phyloP scores from a whole-genome alignment of 73 alveolate species.

The Uronychia setigera region DNA sequence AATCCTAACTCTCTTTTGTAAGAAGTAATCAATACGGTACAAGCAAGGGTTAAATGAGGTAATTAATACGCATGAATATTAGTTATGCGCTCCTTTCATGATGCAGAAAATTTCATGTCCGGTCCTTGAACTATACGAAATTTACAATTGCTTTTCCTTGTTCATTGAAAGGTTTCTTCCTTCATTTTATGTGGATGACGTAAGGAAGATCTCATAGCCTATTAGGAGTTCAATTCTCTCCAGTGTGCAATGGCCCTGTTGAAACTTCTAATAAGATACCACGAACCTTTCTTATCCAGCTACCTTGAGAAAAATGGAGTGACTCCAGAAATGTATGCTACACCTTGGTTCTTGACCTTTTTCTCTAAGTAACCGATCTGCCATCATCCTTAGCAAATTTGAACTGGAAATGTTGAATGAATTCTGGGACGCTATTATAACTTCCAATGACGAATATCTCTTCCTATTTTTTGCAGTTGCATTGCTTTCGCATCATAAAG shows the following conservation, averaged over 20 bases:
- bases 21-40: constrained; percentile 56
- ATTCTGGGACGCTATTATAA: constrained; percentile 57
- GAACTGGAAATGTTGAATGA: constrained; percentile 43
- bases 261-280: constrained; percentile 58
- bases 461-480: constrained; percentile 61
- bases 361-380: constrained; percentile 56
- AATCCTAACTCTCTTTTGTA: constrained; percentile 72
- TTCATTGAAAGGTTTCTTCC: constrained; percentile 42
- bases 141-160: constrained; percentile 32
- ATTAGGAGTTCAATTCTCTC: constrained; percentile 51
- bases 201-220: not conserved
- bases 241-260: constrained; percentile 47
- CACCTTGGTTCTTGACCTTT: constrained; percentile 85
- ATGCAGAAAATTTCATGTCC: constrained; percentile 19
- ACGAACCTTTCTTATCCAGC: constrained; percentile 62
- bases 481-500: constrained; percentile 26
- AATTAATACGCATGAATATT: constrained; percentile 24
- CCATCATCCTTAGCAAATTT: constrained; percentile 35
- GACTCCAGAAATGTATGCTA: constrained; percentile 85
- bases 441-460: constrained; percentile 44
- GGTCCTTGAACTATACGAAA: not conserved
- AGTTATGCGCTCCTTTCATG: constrained; percentile 23
- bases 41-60: constrained; percentile 90
- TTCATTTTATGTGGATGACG: constrained; percentile 42
- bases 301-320: constrained; percentile 52